These are phyloP conservation scores for Dichomitus squalens DNA, from an alignment of 1,284 basidiomycete species.

Conservation along the genomic window DNA sequence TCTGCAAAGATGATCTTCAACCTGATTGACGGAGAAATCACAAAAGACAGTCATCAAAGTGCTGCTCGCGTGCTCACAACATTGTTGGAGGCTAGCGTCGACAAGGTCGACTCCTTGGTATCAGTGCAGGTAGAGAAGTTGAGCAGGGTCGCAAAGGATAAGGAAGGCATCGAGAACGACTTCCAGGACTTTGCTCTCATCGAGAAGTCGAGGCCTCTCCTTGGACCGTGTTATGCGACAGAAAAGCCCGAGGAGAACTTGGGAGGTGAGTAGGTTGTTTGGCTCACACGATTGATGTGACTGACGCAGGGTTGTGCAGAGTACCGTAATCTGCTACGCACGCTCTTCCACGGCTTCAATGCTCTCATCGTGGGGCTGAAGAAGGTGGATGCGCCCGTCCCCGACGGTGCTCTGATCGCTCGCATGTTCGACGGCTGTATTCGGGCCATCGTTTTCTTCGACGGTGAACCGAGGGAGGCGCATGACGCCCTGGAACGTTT, in stretches of 20 bases:
- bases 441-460: constrained; percentile 85
- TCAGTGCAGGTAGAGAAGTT: constrained; percentile 64
- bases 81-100: constrained; percentile 85
- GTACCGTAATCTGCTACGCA: constrained; percentile 85
- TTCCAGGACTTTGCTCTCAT: constrained; percentile 57
- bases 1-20: constrained; percentile 94
- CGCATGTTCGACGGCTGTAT: constrained; percentile 88
- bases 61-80: constrained; percentile 70
- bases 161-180: constrained; percentile 43
- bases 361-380: constrained; percentile 81
- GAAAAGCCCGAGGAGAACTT: constrained; percentile 80
- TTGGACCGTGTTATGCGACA: constrained; percentile 69
- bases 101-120: constrained; percentile 85
- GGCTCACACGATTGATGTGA: not conserved
- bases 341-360: constrained; percentile 90
- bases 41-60: constrained; percentile 71
- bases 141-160: constrained; percentile 50
- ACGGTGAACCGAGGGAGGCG: constrained; percentile 78
- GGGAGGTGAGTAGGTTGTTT: constrained; percentile 51
- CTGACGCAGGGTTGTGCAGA: constrained; percentile 48
- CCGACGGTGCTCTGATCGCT: constrained; percentile 88
- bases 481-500: constrained; percentile 91
- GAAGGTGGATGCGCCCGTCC: constrained; percentile 76
- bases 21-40: constrained; percentile 82
- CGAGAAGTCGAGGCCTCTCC: constrained; percentile 80